phyloP scores from a whole-genome alignment of 176 grass and related monocot species.

The Alopecurus myosuroides region DNA sequence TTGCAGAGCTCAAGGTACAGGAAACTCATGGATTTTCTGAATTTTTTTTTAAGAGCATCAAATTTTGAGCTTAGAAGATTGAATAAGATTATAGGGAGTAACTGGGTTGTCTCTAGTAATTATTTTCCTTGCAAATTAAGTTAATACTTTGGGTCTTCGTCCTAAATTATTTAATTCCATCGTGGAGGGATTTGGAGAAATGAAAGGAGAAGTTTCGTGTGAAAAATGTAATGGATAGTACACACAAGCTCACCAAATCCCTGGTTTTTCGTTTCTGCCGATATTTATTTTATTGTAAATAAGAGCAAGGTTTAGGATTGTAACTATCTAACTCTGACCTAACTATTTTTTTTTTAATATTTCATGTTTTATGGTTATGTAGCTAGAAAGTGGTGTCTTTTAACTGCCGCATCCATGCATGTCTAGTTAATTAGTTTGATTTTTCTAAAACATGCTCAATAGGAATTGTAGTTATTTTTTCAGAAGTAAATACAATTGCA shows the following conservation, averaged over 20 bases:
- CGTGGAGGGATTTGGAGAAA: background rate
- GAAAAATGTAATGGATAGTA: background rate
- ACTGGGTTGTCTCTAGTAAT: background rate
- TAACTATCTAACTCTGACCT: background rate
- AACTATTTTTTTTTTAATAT: slow-evolving; percentile 17
- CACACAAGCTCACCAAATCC: background rate
- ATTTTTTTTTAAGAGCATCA: background rate
- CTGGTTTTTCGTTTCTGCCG: background rate
- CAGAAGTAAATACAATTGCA: background rate
- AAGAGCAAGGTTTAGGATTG: background rate
- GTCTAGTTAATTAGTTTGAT: background rate
- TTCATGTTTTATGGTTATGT: slow-evolving; percentile 7
- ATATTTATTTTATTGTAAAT: background rate
- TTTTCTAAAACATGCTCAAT: background rate
- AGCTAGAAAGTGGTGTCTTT: background rate
- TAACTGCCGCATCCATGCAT: background rate
- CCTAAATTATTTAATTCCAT: background rate
- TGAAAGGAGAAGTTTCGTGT: background rate
- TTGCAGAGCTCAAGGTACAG: background rate
- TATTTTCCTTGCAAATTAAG: background rate
- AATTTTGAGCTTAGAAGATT: background rate
- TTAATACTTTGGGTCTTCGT: background rate
- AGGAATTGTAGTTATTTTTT: background rate
- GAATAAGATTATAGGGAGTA: background rate
- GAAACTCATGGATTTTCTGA: background rate